Evolutionary conservation across 2,329 filamentous ascomycete genomes (phyloP), one percentile per base, ranked within the genome.

Genomic region (Seiridium cupressi): DNA sequence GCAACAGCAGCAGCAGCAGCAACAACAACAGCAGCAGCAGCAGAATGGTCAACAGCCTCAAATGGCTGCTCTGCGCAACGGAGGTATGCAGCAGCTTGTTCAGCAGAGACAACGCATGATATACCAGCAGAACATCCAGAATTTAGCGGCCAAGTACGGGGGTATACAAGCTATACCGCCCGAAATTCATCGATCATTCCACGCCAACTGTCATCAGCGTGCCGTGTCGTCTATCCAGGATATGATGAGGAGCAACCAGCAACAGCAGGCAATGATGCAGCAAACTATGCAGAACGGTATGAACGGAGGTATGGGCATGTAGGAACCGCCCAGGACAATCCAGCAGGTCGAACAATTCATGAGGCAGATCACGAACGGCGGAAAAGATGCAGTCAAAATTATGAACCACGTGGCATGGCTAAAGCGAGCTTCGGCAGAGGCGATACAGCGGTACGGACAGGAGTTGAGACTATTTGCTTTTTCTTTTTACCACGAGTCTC

Each of bases 131-230:
- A 70, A 79, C 57, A 63, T 85, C 7, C 65, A 60, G 0, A 55
- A 59, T 1, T 61, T 78, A 3, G 69, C 71, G 0, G 65, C 66
- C 1, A 77, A 76, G 18, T 81, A 73, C 58, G 79, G 79, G 9
- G 75, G 77, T 0, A 59, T 69, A 4, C 76, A 79, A 31, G 76
- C 77, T 36, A 78, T 85, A 3, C 83, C 84, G 0, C 72, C 66
- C 0, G 82, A 85, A 0, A 57, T 74, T 1, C 60, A 80, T 35
- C 76, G 81, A 0, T 76, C 74, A 38, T 77, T 84, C 35, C 83
- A 81, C 68, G 67, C 72, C 18, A 64, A 66, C 1, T 84, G 81
- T 35, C 48, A 73, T 3, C 44, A 61, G 0, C 76, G 75, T 60
- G 81, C 81, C 7, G 31, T 35, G 3, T 7, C 5, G 9, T 35